These are phyloP conservation scores for Epichloe glyceriae DNA, from an alignment of 2,329 filamentous ascomycete species.

Conservation along the genomic window DNA sequence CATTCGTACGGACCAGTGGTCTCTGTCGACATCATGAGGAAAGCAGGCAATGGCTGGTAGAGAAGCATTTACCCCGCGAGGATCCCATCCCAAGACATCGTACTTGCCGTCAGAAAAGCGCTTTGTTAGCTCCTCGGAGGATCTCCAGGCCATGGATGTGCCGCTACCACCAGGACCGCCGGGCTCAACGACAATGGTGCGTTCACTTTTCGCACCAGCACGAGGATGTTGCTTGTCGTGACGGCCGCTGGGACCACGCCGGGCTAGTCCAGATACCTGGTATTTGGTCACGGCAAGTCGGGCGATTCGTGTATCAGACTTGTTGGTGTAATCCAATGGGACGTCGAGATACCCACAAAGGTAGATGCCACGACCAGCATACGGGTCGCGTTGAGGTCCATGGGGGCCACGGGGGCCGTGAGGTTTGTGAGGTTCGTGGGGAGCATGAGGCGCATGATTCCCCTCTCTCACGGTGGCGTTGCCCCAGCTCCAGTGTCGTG, in stretches of 20 bases:
- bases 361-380: constrained; percentile 29
- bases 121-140: constrained; percentile 23
- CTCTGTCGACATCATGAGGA: constrained; percentile 30
- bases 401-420: background rate
- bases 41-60: constrained; percentile 33
- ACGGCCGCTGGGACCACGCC: background rate
- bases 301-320: constrained; percentile 27
- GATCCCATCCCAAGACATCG: constrained; percentile 41
- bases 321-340: constrained; percentile 34
- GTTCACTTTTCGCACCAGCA: constrained; percentile 25
- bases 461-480: constrained; percentile 8
- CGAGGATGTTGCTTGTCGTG: constrained; percentile 2
- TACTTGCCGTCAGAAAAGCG: constrained; percentile 29
- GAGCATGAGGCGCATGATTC: background rate
- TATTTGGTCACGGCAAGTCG: constrained; percentile 37
- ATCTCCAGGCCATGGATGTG: constrained; percentile 26
- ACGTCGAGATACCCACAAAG: constrained; percentile 36
- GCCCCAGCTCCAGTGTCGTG: constrained; percentile 34
- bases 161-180: constrained; percentile 38
- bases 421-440: background rate
- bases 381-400: constrained; percentile 15
- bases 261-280: constrained; percentile 32
- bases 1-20: constrained; percentile 31
- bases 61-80: constrained; percentile 37
- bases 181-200: constrained; percentile 37